A percentile compares a stretch with the other conserved stretches of the same genome.
Conservation (phyloP, 805 yeast genomes). For the Candida adriatica region DNA sequence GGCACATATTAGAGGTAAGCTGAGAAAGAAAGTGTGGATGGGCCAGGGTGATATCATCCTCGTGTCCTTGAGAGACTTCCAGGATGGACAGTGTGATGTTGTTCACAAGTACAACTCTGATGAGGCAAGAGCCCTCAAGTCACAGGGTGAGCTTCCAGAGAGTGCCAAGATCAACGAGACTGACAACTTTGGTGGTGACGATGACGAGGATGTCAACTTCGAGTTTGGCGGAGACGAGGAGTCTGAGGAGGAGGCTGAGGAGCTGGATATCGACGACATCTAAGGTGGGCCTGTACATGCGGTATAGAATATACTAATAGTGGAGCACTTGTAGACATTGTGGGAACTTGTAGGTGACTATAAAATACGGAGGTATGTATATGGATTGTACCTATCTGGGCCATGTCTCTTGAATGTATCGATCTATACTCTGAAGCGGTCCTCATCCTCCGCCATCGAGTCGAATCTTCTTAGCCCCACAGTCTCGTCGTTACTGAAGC, state of each 20-base stretch:
- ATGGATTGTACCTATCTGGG: too few relatives aligned
- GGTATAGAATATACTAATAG: too few relatives aligned
- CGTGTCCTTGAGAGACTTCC: conserved; percentile 96
- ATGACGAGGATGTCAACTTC: conserved; percentile 95
- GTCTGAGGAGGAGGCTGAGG: conserved; percentile 45
- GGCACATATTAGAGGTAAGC: conserved; percentile 98
- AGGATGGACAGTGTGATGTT: conserved; percentile 97
- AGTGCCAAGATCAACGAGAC: conserved; percentile 96
- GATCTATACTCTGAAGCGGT: conserved; percentile 22
- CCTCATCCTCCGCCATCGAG: conserved; percentile 40
- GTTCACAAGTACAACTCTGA: conserved; percentile 95
- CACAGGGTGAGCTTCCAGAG: conserved; percentile 95
- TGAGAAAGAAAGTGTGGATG: conserved; percentile 99
- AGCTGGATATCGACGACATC: conserved; percentile 92
- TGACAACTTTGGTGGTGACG: conserved; percentile 93
- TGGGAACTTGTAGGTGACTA: too few relatives aligned
- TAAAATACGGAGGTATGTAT: too few relatives aligned
- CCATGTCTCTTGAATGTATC: too few relatives aligned
- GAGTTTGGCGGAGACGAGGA: conserved; percentile 92
- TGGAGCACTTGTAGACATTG: too few relatives aligned
- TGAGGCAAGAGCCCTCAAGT: conserved; percentile 95
- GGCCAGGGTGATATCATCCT: conserved; percentile 96
- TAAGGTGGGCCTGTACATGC: too few relatives aligned
- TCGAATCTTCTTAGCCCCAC: conserved; percentile 55
- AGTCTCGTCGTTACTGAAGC: conserved; percentile 33